Evolutionary conservation across 805 yeast species (phyloP), one percentile per base, ranked within the genome.

Genomic region (Candida taoyuanica): DNA sequence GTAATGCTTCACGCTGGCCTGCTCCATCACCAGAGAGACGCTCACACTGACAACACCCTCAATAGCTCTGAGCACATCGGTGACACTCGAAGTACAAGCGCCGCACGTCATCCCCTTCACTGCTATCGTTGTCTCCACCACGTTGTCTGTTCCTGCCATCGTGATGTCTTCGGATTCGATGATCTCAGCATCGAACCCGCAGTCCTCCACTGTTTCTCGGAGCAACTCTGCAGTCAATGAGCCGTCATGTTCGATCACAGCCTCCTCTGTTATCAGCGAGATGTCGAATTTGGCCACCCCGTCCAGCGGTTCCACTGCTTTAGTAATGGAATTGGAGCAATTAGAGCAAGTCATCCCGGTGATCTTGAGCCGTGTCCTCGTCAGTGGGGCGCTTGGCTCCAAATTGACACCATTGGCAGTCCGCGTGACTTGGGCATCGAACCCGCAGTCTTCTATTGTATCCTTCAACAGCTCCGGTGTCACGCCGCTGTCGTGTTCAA

Each of bases 271-370:
- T 9, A 85, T 64, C 24, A 86, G 68, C 2, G 95, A 81, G 2
- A 89, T 83, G 3, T 74, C 71, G 1, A 70, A 85, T 4, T 59
- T 55, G 4, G 42, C 29, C 2, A 86, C 82, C 11, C 75, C 44
- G 1, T 15, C 20, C 3, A 20, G 17, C 6, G 56, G 55, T 40
- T 67, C 62, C 14, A 86, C 53, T 0, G 81, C 78, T 16, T 60
- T 57, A 1, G 79, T 72, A 18, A 91, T 76, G 0, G 93, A 64
- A 4, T 78, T 68, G 1, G 83, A 71, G 56, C 97, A 91, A 2
- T 94, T 73, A 2, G 89, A 79, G 55, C 97, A 91, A 2, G 97
- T 88, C 97, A 89, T 89, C 5, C 97, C 97, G 1, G 32, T 16
- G 2, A 53, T 29, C 29, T 46, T 51, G 25, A 51, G 34, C 37